phyloP scores from a whole-genome alignment of 495 filamentous ascomycete genomes.

The Xylaria longipes region DNA sequence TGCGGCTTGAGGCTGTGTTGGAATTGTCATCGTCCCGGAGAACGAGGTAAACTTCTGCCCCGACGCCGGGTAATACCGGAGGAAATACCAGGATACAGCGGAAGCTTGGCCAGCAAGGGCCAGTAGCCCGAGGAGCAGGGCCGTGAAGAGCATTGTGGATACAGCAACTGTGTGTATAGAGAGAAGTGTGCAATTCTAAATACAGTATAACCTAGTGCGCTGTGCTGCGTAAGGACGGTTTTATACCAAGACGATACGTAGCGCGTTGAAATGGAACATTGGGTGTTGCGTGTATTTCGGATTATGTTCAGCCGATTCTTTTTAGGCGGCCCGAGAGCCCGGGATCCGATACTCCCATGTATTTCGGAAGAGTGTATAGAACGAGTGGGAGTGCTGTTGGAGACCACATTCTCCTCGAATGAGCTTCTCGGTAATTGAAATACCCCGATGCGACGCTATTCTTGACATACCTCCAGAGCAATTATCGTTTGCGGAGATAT shows the following conservation, averaged over 20 bases:
- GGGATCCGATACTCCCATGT: neutral
- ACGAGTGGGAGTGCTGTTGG: neutral
- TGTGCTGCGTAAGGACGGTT: neutral
- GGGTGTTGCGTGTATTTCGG: conserved; percentile 3
- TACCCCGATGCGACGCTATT: conserved; percentile 1
- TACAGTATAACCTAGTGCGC: neutral
- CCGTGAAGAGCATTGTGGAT: conserved; percentile 27
- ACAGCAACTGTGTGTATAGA: neutral
- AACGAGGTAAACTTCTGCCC: conserved; percentile 45
- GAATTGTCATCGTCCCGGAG: conserved; percentile 48
- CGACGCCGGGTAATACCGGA: conserved; percentile 43
- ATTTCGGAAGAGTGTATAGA: neutral
- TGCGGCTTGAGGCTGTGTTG: conserved; percentile 43
- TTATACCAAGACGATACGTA: neutral
- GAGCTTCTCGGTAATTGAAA: neutral
- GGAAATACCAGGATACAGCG: conserved; percentile 46
- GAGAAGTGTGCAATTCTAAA: neutral
- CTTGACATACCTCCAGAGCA: neutral
- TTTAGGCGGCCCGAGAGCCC: conserved; percentile 1
- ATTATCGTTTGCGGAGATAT: neutral
- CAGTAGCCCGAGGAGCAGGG: conserved; percentile 29
- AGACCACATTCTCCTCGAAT: neutral
- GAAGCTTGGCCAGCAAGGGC: conserved; percentile 32
- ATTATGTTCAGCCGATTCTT: neutral
- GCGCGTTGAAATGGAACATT: neutral